Conservation (phyloP, 345 rosid genomes). For the Leavenworthia alabamica region DNA sequence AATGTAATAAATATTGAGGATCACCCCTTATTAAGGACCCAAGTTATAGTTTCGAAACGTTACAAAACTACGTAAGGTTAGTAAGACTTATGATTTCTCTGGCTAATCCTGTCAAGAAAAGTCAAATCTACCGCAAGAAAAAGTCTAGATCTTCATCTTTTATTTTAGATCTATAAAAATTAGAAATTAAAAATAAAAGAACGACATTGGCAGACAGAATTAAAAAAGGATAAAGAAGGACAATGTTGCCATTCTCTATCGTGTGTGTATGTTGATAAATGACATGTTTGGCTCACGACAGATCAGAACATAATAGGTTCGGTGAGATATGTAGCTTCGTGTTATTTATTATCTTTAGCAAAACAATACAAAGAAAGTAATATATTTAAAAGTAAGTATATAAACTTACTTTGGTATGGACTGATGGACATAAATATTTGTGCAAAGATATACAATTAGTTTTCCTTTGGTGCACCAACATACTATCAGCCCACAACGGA, state of each 20-base stretch:
- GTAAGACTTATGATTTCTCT: conserved; percentile 14
- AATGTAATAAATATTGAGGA: not conserved
- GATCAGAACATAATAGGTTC: conserved; percentile 11
- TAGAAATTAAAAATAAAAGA: not conserved
- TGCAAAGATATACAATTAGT: no score
- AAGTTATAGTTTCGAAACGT: not conserved
- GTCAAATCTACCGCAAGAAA: conserved; percentile 24
- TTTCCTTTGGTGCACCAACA: no score
- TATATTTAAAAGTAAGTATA: not conserved
- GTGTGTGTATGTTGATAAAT: conserved; percentile 14
- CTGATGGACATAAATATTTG: not conserved
- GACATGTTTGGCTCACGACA: conserved; percentile 18
- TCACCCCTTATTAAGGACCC: not conserved
- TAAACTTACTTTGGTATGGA: no score
- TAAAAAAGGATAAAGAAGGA: not conserved
- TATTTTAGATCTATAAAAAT: not conserved
- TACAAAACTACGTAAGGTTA: not conserved
- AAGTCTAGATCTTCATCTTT: no score
- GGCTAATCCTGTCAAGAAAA: not conserved
- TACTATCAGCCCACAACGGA: conserved; percentile 12
- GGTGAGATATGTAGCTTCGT: conserved; percentile 23
- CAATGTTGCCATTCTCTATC: conserved; percentile 30
- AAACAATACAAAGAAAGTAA: no score
- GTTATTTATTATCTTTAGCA: conserved; percentile 1
- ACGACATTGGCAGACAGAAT: conserved; percentile 4